phyloP scores from a whole-genome alignment of 768 basidiomycete species.

The Rhodotorula diobovata region DNA sequence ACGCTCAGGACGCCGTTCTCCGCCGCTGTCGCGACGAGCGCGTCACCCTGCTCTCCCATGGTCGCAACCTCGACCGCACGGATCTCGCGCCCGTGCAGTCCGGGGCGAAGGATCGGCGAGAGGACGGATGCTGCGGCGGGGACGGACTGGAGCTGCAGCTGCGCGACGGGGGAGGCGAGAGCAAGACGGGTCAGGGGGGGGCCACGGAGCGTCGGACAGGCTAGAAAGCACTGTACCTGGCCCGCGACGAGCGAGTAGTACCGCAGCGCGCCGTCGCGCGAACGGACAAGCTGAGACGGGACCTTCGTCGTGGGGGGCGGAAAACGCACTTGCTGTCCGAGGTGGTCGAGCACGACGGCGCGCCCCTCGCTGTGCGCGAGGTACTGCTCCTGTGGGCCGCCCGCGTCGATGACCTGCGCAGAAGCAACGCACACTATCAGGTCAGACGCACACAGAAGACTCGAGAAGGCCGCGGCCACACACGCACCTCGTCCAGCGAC shows the following conservation, averaged over 20 bases:
- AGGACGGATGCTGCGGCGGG: no score
- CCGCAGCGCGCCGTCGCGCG: not conserved
- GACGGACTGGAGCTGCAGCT: not conserved
- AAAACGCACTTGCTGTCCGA: not conserved
- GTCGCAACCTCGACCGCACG: not conserved
- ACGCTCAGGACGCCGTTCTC: slow-evolving; percentile 23
- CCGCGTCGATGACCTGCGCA: no score
- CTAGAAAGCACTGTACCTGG: not conserved
- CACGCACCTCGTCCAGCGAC: slow-evolving; percentile 4
- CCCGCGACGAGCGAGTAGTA: slow-evolving; percentile 7
- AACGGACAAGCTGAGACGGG: not conserved
- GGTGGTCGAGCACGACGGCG: slow-evolving; percentile 1
- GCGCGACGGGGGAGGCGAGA: no score
- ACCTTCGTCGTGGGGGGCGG: no score
- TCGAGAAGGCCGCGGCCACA: not conserved
- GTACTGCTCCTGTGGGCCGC: not conserved
- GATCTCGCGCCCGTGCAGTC: slow-evolving; percentile 21
- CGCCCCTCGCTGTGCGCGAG: slow-evolving; percentile 10
- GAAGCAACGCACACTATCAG: no score
- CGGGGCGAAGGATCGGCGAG: not conserved
- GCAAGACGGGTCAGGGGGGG: no score
- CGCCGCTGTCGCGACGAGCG: slow-evolving; percentile 11
- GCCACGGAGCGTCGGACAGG: no score
- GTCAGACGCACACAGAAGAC: no score
- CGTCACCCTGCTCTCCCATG: no score